These are phyloP conservation scores for Russula compacta DNA, from an alignment of 768 basidiomycete species.

Conservation along the genomic window DNA sequence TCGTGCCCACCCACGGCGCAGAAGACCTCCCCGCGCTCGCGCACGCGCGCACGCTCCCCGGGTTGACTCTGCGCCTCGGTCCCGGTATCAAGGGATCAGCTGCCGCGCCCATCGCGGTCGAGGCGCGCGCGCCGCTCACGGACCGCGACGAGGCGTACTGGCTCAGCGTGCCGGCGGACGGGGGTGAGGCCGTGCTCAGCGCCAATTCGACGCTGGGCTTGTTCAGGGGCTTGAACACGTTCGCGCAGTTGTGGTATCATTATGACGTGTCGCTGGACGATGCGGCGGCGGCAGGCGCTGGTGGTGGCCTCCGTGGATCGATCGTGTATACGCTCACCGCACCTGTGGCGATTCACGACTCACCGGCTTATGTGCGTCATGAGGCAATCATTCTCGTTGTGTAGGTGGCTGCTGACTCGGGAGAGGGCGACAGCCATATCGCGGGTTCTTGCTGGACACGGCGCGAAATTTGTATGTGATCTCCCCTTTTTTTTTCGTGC, in stretches of 20 bases:
- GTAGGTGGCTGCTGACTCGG: neutral
- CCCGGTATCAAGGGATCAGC: no score
- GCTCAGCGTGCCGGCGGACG: conserved; percentile 32
- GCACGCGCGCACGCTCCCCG: conserved; percentile 34
- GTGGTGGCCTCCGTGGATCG: neutral
- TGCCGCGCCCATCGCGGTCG: conserved; percentile 23
- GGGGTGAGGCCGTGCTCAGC: conserved; percentile 28
- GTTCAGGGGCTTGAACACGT: conserved; percentile 46
- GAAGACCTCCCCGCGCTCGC: conserved; percentile 33
- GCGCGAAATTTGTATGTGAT: conserved; percentile 49
- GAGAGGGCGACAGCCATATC: conserved; percentile 43
- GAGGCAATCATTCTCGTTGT: neutral
- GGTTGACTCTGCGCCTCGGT: conserved; percentile 40
- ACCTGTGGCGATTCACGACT: conserved; percentile 36
- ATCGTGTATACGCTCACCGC: conserved; percentile 33
- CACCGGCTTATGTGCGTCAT: conserved; percentile 39
- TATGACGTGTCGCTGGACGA: conserved; percentile 7
- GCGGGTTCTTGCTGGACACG: conserved; percentile 77
- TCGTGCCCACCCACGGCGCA: conserved; percentile 50
- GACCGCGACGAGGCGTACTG: conserved; percentile 38
- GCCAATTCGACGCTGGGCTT: conserved; percentile 44
- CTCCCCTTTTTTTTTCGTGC: neutral
- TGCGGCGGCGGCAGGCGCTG: neutral
- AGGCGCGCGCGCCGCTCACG: conserved; percentile 30
- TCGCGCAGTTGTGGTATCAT: conserved; percentile 43